Evolutionary conservation across 139 green algal species (phyloP), one percentile per base, ranked within the genome.

Genomic region (Chlorella sp.): DNA sequence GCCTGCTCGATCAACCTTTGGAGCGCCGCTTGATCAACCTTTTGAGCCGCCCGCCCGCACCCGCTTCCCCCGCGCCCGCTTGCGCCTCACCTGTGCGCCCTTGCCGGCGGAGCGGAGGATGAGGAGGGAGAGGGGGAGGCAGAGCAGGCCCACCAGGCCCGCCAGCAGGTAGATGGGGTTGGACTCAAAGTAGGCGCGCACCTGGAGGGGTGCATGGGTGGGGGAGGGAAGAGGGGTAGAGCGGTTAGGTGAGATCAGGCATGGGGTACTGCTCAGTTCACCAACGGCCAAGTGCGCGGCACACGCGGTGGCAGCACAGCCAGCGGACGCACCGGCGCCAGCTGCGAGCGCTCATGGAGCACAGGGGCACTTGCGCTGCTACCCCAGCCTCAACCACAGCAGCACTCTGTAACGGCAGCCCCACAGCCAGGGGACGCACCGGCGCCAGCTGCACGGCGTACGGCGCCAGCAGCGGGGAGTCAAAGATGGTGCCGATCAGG

Each of bases 401-500:
- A 30, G 28, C 24, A 28, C n/a, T n/a, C n/a, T n/a, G 72, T 36
- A 5, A 41, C 24, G 38, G 28, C 36, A 24, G 9, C 28, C n/a
- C n/a, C n/a, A n/a, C n/a, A n/a, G n/a, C n/a, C n/a, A n/a, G n/a
- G n/a, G n/a, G n/a, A 22, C 80, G 67, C 46, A 79, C 48, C 20
- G 80, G 80, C 62, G 70, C 40, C 46, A 85, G 80, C 62, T 56
- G n/a, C 6, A 20, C 46, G 6, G 67, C 68, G 20, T 70, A 79
- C 2, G 68, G 68, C 48, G 54, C 51, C 41, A 85, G 48, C 24
- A 87, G 32, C 6, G 83, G 83, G 22, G 38, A n/a, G 64, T 83
- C 83, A 22, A 87, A 87, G 24, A 87, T 38, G 24, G 38, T 40
- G 46, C 22, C 7, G 3, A 87, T 38, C 36, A 83, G 32, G 24